Percentiles rank a stretch among this genome's conserved stretches.
phyloP scores from a whole-genome alignment of 1,284 basidiomycete genomes.

The Boletus semigastroideus region DNA sequence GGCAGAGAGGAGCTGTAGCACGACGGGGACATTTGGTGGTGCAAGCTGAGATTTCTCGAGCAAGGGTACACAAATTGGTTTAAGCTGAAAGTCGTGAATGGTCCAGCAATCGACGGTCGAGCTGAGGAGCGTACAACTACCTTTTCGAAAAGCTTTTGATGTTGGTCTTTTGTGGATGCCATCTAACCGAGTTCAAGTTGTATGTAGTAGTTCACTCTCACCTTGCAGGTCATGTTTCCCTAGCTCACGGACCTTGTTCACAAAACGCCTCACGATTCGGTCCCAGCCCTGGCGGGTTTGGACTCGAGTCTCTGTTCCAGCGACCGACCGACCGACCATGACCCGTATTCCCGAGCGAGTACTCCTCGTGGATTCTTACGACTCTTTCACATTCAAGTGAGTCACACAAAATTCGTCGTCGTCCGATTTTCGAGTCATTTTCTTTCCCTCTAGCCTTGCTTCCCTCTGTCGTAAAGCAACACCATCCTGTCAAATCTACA shows the following conservation, averaged over 20 bases:
- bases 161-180: slow-evolving; percentile 10
- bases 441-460: slow-evolving; percentile 49
- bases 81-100: slow-evolving; percentile 52
- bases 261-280: neutral
- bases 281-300: neutral
- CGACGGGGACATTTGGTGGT: slow-evolving; percentile 49
- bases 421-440: slow-evolving; percentile 3
- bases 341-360: slow-evolving; percentile 37
- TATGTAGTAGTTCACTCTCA: no score
- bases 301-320: neutral
- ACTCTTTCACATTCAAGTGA: slow-evolving; percentile 85
- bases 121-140: slow-evolving; percentile 22
- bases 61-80: slow-evolving; percentile 75
- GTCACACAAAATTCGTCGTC: slow-evolving; percentile 26
- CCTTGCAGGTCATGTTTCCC: no score
- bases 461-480: slow-evolving; percentile 60
- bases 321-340: slow-evolving; percentile 14
- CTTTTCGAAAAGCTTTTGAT: slow-evolving; percentile 35
- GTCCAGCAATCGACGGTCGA: neutral
- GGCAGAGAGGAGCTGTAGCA: slow-evolving; percentile 47
- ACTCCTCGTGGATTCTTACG: slow-evolving; percentile 79
- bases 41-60: slow-evolving; percentile 63
- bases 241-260: neutral
- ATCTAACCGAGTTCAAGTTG: slow-evolving; percentile 1
- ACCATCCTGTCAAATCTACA: slow-evolving; percentile 57